These are phyloP conservation scores for Alternaria sp. DNA, from an alignment of 2,329 filamentous ascomycete species.

Conservation along the genomic window DNA sequence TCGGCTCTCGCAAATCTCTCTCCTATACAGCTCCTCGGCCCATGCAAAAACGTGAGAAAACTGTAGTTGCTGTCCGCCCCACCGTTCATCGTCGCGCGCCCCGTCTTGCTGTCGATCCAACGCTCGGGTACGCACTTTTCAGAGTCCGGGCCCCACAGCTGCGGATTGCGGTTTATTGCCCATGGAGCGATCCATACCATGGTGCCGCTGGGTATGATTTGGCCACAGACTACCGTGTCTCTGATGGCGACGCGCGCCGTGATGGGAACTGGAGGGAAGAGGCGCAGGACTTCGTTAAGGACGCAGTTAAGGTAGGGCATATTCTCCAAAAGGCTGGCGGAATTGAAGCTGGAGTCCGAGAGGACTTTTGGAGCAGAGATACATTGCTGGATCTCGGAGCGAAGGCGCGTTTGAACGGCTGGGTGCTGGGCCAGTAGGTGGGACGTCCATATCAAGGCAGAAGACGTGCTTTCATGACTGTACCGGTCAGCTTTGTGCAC, in stretches of 20 bases:
- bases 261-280: conserved; percentile 49
- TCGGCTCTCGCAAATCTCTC: conserved; percentile 48
- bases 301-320: conserved; percentile 55
- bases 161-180: conserved; percentile 52
- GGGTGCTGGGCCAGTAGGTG: conserved; percentile 73
- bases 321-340: conserved; percentile 51
- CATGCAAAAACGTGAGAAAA: conserved; percentile 54
- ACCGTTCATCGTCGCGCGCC: conserved; percentile 50
- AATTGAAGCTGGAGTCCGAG: conserved; percentile 24
- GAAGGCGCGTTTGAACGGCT: conserved; percentile 69
- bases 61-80: conserved; percentile 49
- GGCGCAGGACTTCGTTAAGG: conserved; percentile 51
- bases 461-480: conserved; percentile 77
- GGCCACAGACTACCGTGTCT: conserved; percentile 41
- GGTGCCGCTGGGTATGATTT: conserved; percentile 50
- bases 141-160: conserved; percentile 52
- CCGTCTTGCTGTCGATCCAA: conserved; percentile 51
- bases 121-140: conserved; percentile 53
- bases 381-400: conserved; percentile 68
- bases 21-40: conserved; percentile 49
- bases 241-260: conserved; percentile 40
- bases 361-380: conserved; percentile 57
- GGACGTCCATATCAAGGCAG: conserved; percentile 75
- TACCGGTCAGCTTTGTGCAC: neutral
- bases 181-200: conserved; percentile 48